A percentile compares a stretch with the other conserved stretches of the same genome.
Conservation (phyloP, 2,329 filamentous ascomycete genomes). For the Neopestalotiopsis sp. region DNA sequence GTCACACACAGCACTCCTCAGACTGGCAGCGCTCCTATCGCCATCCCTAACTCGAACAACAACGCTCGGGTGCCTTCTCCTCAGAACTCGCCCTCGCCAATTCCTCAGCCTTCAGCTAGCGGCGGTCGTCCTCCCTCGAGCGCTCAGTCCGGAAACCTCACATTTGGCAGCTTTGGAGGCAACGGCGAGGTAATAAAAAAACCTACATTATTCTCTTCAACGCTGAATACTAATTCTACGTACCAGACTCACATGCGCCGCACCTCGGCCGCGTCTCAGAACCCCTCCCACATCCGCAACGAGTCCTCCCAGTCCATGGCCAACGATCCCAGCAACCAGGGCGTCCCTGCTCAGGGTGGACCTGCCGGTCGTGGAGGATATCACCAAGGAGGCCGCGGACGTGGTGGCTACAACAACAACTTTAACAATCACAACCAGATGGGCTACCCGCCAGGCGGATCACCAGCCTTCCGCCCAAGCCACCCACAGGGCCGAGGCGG, state of each 20-base stretch:
- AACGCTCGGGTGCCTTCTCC: slow-evolving; percentile 79
- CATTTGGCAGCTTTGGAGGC: slow-evolving; percentile 84
- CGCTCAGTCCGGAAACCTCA: slow-evolving; percentile 70
- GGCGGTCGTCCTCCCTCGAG: slow-evolving; percentile 86
- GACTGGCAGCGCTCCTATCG: slow-evolving; percentile 60
- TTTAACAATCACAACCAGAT: slow-evolving; percentile 53
- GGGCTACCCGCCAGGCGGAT: slow-evolving; percentile 46
- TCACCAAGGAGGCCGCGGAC: slow-evolving; percentile 55
- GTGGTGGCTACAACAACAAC: slow-evolving; percentile 54
- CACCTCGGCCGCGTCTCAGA: slow-evolving; percentile 44
- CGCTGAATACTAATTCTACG: slow-evolving; percentile 31
- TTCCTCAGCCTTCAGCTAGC: slow-evolving; percentile 83
- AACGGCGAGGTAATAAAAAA: slow-evolving; percentile 76
- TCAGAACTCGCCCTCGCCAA: slow-evolving; percentile 87
- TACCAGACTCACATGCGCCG: slow-evolving; percentile 69
- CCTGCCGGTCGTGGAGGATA: slow-evolving; percentile 60
- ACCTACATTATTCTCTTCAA: slow-evolving; percentile 25
- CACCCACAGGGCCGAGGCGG: slow-evolving; percentile 54
- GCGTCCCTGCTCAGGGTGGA: slow-evolving; percentile 53
- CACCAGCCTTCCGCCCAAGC: slow-evolving; percentile 43
- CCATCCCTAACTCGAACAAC: slow-evolving; percentile 63
- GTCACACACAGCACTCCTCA: slow-evolving; percentile 72
- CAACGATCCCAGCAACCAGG: slow-evolving; percentile 70
- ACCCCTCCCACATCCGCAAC: slow-evolving; percentile 20
- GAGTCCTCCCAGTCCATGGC: slow-evolving; percentile 76